These are phyloP conservation scores for Coriaria nepalensis DNA, from an alignment of 306 rosid genomes.

Conservation along the genomic window DNA sequence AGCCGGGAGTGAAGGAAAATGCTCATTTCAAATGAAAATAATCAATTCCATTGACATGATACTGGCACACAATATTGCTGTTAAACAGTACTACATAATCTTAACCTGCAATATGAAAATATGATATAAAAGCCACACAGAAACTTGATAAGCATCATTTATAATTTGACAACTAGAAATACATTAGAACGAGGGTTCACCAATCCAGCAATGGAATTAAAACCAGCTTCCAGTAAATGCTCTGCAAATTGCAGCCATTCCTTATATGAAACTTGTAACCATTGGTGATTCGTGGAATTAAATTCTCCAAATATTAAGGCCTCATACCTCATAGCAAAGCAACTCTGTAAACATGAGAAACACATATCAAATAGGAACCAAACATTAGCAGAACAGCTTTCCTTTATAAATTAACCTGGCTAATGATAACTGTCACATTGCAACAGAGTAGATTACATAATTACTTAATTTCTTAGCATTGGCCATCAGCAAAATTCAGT, in stretches of 20 bases:
- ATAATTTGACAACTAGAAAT: background rate
- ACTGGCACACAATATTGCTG: too few species aligned
- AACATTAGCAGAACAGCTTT: background rate
- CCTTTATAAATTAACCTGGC: too few species aligned
- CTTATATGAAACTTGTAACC: constrained; percentile 42
- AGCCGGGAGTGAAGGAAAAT: too few species aligned
- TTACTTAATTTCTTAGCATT: too few species aligned
- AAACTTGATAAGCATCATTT: too few species aligned
- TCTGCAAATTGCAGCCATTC: constrained; percentile 66
- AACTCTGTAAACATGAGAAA: constrained; percentile 35
- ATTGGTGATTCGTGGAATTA: constrained; percentile 30
- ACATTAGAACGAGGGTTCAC: constrained; percentile 14
- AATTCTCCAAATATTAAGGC: constrained; percentile 54
- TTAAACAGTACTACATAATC: too few species aligned
- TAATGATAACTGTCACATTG: too few species aligned
- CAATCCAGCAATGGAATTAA: constrained; percentile 42
- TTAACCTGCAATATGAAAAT: background rate
- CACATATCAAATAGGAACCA: background rate
- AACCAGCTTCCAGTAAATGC: constrained; percentile 44
- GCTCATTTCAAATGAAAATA: too few species aligned
- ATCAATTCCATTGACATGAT: too few species aligned
- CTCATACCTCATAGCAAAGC: constrained; percentile 84
- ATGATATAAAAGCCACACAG: background rate
- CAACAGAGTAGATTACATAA: too few species aligned
- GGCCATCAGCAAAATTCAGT: too few species aligned